phyloP scores from a whole-genome alignment of 495 filamentous ascomycete species.

The Penicillium parvum region DNA sequence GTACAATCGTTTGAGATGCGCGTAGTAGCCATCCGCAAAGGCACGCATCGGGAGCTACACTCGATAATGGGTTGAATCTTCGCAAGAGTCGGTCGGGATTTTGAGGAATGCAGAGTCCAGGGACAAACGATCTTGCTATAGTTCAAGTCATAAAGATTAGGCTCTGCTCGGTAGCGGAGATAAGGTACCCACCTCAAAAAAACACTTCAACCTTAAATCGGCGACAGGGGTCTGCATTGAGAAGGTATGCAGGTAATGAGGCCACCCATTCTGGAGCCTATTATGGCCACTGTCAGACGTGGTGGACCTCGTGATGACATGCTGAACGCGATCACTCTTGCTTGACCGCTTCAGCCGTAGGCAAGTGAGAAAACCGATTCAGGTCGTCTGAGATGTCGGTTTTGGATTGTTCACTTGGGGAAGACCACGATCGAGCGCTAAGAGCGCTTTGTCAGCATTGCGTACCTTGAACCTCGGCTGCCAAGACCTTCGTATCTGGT shows the following conservation, averaged over 20 bases:
- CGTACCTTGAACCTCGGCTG: background rate
- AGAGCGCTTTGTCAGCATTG: background rate
- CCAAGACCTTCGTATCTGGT: too few species aligned
- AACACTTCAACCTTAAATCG: constrained; percentile 45
- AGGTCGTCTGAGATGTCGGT: background rate
- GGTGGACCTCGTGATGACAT: background rate
- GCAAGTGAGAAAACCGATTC: too few species aligned
- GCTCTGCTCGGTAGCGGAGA: background rate
- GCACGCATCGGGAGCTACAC: constrained; percentile 53
- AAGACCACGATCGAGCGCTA: background rate
- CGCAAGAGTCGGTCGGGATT: constrained; percentile 10
- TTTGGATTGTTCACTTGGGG: background rate
- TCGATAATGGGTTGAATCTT: constrained; percentile 11
- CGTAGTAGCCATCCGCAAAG: constrained; percentile 50
- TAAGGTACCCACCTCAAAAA: constrained; percentile 34
- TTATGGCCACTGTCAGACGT: constrained; percentile 39
- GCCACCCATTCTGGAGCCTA: constrained; percentile 53
- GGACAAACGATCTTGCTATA: constrained; percentile 21
- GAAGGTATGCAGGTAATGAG: constrained; percentile 46
- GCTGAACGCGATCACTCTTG: background rate
- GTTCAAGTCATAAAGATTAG: background rate
- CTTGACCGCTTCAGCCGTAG: too few species aligned
- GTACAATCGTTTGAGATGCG: constrained; percentile 50
- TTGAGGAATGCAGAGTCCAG: constrained; percentile 19
- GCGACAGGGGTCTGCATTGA: constrained; percentile 32